These are phyloP conservation scores for Debaryomyces fabryi DNA, from an alignment of 1,139 yeast genomes.

Conservation along the genomic window DNA sequence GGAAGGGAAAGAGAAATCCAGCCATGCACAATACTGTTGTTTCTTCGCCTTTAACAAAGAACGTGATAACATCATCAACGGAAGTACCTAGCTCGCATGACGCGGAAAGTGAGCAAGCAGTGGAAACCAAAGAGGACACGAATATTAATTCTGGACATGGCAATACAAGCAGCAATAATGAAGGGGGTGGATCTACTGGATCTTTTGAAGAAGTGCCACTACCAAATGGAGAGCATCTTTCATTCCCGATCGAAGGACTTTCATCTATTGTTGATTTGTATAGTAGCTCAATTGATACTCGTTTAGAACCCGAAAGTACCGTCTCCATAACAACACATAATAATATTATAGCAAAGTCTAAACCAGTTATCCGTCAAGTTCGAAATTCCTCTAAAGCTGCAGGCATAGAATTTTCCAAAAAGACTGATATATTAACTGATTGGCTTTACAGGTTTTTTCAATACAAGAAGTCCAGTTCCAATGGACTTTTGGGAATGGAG, in stretches of 20 bases:
- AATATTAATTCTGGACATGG: neutral
- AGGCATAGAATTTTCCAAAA: constrained; percentile 33
- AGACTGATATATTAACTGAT: constrained; percentile 29
- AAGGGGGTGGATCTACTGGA: neutral
- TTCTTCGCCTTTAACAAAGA: constrained; percentile 23
- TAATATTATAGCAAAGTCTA: constrained; percentile 28
- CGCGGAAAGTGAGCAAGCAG: neutral
- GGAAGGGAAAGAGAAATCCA: constrained; percentile 15
- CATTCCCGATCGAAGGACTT: constrained; percentile 28
- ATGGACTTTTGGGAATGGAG: constrained; percentile 45
- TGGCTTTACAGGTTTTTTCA: constrained; percentile 44
- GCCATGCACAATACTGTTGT: constrained; percentile 12
- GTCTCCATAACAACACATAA: constrained; percentile 26
- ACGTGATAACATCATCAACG: constrained; percentile 13
- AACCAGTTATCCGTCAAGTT: constrained; percentile 33
- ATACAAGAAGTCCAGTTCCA: constrained; percentile 41
- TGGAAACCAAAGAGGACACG: neutral
- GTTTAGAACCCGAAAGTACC: constrained; percentile 15
- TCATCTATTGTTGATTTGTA: constrained; percentile 15
- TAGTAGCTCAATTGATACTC: constrained; percentile 11
- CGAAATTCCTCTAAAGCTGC: constrained; percentile 33
- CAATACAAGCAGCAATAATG: neutral
- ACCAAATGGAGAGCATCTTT: constrained; percentile 14
- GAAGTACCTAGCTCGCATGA: constrained; percentile 1
- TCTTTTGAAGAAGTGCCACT: neutral